Base-by-base conservation (phyloP, 2,329 filamentous ascomycete genomes). In the Emergomyces africanus region DNA sequence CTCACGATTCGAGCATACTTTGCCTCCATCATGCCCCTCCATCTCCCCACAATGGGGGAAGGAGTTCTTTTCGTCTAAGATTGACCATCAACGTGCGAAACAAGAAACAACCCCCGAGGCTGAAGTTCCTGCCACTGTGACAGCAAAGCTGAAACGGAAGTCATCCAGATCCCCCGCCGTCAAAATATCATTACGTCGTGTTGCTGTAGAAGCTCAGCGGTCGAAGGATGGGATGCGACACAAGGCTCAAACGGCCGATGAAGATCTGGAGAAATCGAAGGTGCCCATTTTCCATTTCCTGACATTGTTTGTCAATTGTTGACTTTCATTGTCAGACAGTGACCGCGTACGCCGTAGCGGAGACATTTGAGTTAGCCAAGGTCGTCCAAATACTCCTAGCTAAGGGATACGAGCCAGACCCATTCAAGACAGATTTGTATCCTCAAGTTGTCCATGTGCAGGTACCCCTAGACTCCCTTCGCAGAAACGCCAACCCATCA, bases 181-280 rank as follows among this genome's bases (percentile, higher is more conserved):
- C 50, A 88, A 90, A 64, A 87, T 86, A 62, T 94, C 89, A 1
- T 78, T 96, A 37, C 84, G 92, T 59, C 83, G 90, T 60, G 90
- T 95, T 14, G 90, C 91, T 37, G 87, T 90, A 20, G 90, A 94
- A 66, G 90, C 91, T 20, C 90, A 96, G 74, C 77, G 74, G 64
- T 82, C 76, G 60, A 79, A 75, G 64, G 77, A 78, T 66, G 77
- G 77, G 1, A 75, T 82, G 63, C 73, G 84, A 62, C 66, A 72
- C 57, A 78, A 77, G 66, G 73, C 77, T 50, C 66, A 69, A 55
- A 65, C 72, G 14, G 66, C 65, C 56, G 71, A 74, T 62, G 68
- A 71, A 57, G 70, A 70, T 25, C 61, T 71, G 50, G 60, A 70
- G 57, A 70, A 72, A 58, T 71, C 70, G 51, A 76, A 74, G 68